Base-by-base conservation (phyloP, 345 rosid genomes). In the Citrus reticulata region DNA sequence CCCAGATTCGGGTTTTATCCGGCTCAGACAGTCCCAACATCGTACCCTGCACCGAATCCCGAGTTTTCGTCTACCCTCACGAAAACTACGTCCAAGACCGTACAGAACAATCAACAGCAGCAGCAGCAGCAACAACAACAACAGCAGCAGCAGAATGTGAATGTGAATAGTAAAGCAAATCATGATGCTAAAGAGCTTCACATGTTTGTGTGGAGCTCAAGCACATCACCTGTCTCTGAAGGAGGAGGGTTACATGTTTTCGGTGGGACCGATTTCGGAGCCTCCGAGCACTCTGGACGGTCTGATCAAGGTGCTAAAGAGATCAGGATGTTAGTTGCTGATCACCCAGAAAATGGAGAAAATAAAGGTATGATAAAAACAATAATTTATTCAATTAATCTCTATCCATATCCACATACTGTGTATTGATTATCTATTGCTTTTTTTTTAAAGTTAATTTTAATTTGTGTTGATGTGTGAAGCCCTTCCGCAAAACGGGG, bases 151-250 rank as follows among this genome's bases (percentile, higher is more conserved):
- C 81, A 60, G 65, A 24, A 63, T 35, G 32, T 79, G 29, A 77
- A 74, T 39, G 72, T 71, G 54, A 82, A 82, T 39, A 84, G 51
- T 20, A 92, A 92, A 82, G 85, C 84, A 30, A 90, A 85, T 69
- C 93, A 91, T 70, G 97, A 93, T 37, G 95, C 96, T 1, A 93
- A 86, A 87, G 99, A 96, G 85, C 90, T 94, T 39, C 98, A 96
- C 86, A 96, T 96, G 99, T 96, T 96, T 64, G 98, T 96, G 11
- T 96, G 99, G 99, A 94, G 99, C 88, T 93, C 99, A 0, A 94
- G 97, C 68, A 84, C 95, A 54, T 96, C 99, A 0, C 99, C 98
- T 22, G 95, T 92, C 5, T 95, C 99, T 0, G 99, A 96, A 79
- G 88, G 84, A 16, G 91, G 87, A 5, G 93, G 98, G 70, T 89